Evolutionary conservation across 805 yeast genomes (phyloP).

Genomic region (Schizosaccharomyces cryophilus): DNA sequence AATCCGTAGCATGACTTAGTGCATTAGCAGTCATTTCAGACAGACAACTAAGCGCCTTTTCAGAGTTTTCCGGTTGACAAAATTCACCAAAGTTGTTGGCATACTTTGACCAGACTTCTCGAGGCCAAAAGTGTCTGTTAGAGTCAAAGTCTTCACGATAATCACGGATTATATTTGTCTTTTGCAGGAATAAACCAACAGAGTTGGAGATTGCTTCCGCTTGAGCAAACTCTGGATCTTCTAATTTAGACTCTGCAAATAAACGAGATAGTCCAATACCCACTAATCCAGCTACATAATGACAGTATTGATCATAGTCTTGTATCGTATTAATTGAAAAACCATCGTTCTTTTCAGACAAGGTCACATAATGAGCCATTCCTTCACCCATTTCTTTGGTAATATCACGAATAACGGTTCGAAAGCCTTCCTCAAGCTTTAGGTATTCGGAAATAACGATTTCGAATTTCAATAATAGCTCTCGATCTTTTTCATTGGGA

Average conservation of each 20-base stretch:
- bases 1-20: constrained; percentile 51
- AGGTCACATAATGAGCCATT: constrained; percentile 61
- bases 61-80: constrained; percentile 21
- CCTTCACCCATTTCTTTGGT: constrained; percentile 84
- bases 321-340: constrained; percentile 54
- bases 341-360: constrained; percentile 49
- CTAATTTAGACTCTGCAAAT: constrained; percentile 51
- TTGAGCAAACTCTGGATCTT: constrained; percentile 22
- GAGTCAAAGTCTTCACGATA: constrained; percentile 77
- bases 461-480: constrained; percentile 60
- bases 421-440: constrained; percentile 46
- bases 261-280: constrained; percentile 85
- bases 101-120: constrained; percentile 74
- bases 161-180: constrained; percentile 88
- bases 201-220: constrained; percentile 21
- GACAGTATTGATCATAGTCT: constrained; percentile 81
- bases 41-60: constrained; percentile 47
- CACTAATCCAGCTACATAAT: constrained; percentile 91
- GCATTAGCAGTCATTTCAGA: constrained; percentile 63
- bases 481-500: constrained; percentile 55
- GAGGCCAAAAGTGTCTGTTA: constrained; percentile 89
- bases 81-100: constrained; percentile 38
- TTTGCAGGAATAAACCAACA: constrained; percentile 89
- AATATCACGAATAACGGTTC: constrained; percentile 52
- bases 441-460: constrained; percentile 45